Conservation (phyloP, 2,329 filamentous ascomycete genomes). For the Fusarium miscanthi region DNA sequence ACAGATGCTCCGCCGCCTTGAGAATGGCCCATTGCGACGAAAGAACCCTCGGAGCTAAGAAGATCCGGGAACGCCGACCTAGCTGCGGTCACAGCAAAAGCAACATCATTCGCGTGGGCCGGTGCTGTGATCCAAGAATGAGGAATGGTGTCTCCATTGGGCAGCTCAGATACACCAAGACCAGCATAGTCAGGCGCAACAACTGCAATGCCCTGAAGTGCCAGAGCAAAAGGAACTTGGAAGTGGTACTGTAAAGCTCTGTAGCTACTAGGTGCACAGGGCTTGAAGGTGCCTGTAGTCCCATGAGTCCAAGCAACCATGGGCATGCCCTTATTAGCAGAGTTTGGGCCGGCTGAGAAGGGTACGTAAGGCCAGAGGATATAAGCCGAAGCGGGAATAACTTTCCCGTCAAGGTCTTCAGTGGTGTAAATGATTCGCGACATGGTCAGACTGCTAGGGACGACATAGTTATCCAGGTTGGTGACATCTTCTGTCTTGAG, state of each 20-base stretch:
- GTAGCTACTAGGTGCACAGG: constrained; percentile 29
- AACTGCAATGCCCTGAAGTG: constrained; percentile 29
- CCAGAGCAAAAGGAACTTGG: constrained; percentile 25
- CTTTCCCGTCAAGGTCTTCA: constrained; percentile 10
- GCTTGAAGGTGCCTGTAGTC: constrained; percentile 23
- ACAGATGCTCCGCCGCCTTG: constrained; percentile 2
- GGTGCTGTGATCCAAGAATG: constrained; percentile 24
- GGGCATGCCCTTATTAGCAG: neutral
- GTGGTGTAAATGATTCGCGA: constrained; percentile 30
- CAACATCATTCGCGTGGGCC: constrained; percentile 31
- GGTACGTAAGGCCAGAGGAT: neutral
- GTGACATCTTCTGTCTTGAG: constrained; percentile 11
- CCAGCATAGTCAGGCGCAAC: constrained; percentile 32
- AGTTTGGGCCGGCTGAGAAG: neutral
- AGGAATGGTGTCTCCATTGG: constrained; percentile 16
- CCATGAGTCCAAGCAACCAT: constrained; percentile 4
- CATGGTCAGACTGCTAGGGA: constrained; percentile 27
- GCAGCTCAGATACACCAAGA: constrained; percentile 20
- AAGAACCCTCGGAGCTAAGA: neutral
- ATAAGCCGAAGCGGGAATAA: constrained; percentile 20
- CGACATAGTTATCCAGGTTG: constrained; percentile 15
- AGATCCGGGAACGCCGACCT: constrained; percentile 14
- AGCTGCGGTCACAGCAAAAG: constrained; percentile 23
- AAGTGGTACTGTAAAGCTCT: constrained; percentile 31
- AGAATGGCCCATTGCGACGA: constrained; percentile 2